These are phyloP conservation scores for Xylaria sp. DNA, from an alignment of 2,329 filamentous ascomycete species.

Conservation along the genomic window DNA sequence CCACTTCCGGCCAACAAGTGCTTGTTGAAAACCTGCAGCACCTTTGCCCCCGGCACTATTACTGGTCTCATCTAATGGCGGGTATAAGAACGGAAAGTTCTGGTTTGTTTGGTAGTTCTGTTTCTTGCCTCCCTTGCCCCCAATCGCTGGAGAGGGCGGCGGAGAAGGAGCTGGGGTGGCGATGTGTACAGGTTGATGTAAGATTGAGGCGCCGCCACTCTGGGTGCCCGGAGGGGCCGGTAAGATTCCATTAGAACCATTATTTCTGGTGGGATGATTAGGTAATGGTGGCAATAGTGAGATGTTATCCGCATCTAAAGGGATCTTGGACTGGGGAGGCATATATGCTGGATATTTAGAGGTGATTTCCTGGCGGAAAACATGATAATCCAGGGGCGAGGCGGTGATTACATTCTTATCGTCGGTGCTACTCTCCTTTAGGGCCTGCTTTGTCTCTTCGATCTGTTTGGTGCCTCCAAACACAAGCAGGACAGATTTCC, in stretches of 20 bases:
- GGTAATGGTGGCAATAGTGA: slow-evolving; percentile 88
- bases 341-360: slow-evolving; percentile 98
- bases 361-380: slow-evolving; percentile 95
- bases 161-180: slow-evolving; percentile 97
- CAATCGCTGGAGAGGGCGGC: slow-evolving; percentile 86
- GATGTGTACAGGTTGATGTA: slow-evolving; percentile 96
- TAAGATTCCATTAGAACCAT: slow-evolving; percentile 70
- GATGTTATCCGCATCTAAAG: slow-evolving; percentile 89
- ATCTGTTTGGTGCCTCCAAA: slow-evolving; percentile 85
- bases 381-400: slow-evolving; percentile 93
- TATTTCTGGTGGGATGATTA: slow-evolving; percentile 74
- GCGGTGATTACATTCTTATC: slow-evolving; percentile 86
- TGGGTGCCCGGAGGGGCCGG: slow-evolving; percentile 65
- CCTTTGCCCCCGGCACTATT: slow-evolving; percentile 93
- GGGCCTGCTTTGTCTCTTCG: slow-evolving; percentile 76
- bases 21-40: slow-evolving; percentile 80
- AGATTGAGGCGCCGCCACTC: slow-evolving; percentile 77
- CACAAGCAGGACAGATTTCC: slow-evolving; percentile 88
- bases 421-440: slow-evolving; percentile 69
- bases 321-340: slow-evolving; percentile 83
- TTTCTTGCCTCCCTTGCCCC: slow-evolving; percentile 95
- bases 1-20: slow-evolving; percentile 85
- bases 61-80: slow-evolving; percentile 87
- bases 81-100: slow-evolving; percentile 97
- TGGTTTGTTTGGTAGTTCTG: slow-evolving; percentile 99